Conservation (phyloP, 176 grass and related monocot species). For the Ampelocalamus luodianensis region DNA sequence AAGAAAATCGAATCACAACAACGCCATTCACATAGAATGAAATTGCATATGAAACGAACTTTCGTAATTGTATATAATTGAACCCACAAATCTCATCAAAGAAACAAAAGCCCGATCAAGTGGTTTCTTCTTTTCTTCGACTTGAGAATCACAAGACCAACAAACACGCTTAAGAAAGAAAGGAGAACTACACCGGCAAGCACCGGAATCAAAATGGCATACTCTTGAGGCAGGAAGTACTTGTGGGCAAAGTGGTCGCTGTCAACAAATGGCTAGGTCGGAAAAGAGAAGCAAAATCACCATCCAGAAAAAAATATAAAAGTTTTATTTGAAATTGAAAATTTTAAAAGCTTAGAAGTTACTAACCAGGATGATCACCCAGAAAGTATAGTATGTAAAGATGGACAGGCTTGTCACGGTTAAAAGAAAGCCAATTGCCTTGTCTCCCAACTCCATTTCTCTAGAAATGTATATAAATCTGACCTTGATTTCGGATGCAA, state of each 20-base stretch:
- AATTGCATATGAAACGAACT: background rate
- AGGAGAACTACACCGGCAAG: slow-evolving; percentile 73
- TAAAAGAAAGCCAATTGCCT: slow-evolving; percentile 69
- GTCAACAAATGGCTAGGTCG: slow-evolving; percentile 79
- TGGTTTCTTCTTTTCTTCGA: slow-evolving; percentile 73
- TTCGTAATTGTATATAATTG: background rate
- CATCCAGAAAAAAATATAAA: background rate
- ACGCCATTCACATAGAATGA: background rate
- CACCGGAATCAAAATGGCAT: slow-evolving; percentile 77
- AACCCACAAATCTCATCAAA: background rate
- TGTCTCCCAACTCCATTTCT: slow-evolving; percentile 81
- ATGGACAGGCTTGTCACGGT: slow-evolving; percentile 81
- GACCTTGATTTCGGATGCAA: background rate
- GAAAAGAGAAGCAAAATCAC: slow-evolving; percentile 4
- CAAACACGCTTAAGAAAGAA: slow-evolving; percentile 76
- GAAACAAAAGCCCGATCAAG: slow-evolving; percentile 13
- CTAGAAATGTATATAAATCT: background rate
- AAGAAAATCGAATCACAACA: background rate
- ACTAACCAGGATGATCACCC: slow-evolving; percentile 87
- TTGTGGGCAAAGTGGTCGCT: slow-evolving; percentile 84
- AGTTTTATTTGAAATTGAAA: slow-evolving; percentile 1
- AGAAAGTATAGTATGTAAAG: slow-evolving; percentile 88
- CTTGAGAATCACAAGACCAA: slow-evolving; percentile 78
- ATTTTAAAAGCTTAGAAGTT: background rate
- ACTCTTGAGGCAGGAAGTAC: slow-evolving; percentile 86